Conservation (phyloP, 768 basidiomycete species). For the Austroboletus eburneus region DNA sequence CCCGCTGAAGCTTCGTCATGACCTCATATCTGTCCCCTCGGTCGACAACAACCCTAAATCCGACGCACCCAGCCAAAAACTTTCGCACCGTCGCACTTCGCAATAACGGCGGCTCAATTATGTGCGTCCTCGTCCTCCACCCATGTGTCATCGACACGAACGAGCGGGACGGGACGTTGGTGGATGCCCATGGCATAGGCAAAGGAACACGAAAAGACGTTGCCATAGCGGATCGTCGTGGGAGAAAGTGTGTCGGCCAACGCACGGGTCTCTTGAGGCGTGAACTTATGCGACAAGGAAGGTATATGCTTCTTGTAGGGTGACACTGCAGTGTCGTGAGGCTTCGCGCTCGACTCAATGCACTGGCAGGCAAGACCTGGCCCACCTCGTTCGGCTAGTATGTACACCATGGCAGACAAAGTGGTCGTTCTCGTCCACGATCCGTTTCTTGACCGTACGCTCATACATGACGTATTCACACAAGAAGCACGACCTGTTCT, state of each 20-base stretch:
- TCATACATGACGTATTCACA: slow-evolving; percentile 79
- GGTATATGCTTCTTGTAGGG: slow-evolving; percentile 71
- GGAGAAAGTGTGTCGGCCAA: slow-evolving; percentile 66
- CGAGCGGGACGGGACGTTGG: slow-evolving; percentile 63
- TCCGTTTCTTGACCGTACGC: slow-evolving; percentile 48
- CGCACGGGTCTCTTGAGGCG: slow-evolving; percentile 52
- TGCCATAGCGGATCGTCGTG: slow-evolving; percentile 68
- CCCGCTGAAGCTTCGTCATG: slow-evolving; percentile 87
- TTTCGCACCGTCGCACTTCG: slow-evolving; percentile 81
- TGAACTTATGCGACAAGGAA: slow-evolving; percentile 60
- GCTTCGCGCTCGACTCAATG: slow-evolving; percentile 3
- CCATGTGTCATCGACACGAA: slow-evolving; percentile 21
- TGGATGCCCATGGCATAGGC: slow-evolving; percentile 95
- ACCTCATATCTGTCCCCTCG: slow-evolving; percentile 67
- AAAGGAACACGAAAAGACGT: slow-evolving; percentile 81
- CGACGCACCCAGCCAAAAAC: slow-evolving; percentile 89
- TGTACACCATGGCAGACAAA: slow-evolving; percentile 96
- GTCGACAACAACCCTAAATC: slow-evolving; percentile 7
- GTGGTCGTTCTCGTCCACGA: slow-evolving; percentile 67
- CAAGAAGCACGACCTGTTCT: slow-evolving; percentile 63
- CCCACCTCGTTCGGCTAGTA: slow-evolving; percentile 89
- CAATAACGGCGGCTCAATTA: slow-evolving; percentile 85
- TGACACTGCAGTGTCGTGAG: too few species aligned
- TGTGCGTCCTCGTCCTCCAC: slow-evolving; percentile 45
- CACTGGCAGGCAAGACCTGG: slow-evolving; percentile 37